Evolutionary conservation across 2,329 filamentous ascomycete genomes (phyloP), one percentile per base, ranked within the genome.

Genomic region (Penicillium sp.): DNA sequence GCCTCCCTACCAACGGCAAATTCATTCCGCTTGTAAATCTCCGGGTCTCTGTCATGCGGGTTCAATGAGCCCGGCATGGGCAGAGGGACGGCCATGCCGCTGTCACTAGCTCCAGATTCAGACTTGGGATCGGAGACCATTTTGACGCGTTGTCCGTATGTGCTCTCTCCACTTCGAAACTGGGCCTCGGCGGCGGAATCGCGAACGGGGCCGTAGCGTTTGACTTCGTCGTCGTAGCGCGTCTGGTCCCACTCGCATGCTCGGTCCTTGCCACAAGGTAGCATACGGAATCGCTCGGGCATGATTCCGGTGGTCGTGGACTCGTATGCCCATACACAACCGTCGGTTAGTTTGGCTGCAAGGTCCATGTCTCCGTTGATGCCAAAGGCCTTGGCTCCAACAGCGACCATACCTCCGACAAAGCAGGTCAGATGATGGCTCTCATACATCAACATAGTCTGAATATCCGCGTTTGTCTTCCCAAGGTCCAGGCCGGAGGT

Each of bases 311-410:
- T 76, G 1, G 80, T 80, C 5, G 82, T 81, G 10, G 78, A 75
- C 61, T 81, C 78, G 69, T 88, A 87, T 1, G 84, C 81, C 84
- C 84, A 88, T n/a, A 87, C 80, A 66, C 85, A 88, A 3, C 82
- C 82, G 55, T 87, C 80, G 0, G 84, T 83, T 46, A 88, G 74
- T 64, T 85, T 83, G 44, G 78, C 75, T 11, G 83, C 85, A 51
- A 86, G 79, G 1, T 79, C 74, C 59, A 87, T 73, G 62, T 88
- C 84, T 16, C 74, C 72, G 3, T 80, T 71, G n/a, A 82, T 76
- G 14, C 78, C 72, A 68, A 87, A 86, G 1, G 87, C 66, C 64
- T 81, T 83, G 45, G 84, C 81, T 27, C 84, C 85, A 0, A 88
- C 70, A 0, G 81, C 85, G 58, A 86, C 83, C 84, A 87, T 87